Evolutionary conservation across 306 rosid genomes (phyloP), one percentile per base, ranked within the genome.

Genomic region (Sechiopsis laciniata): DNA sequence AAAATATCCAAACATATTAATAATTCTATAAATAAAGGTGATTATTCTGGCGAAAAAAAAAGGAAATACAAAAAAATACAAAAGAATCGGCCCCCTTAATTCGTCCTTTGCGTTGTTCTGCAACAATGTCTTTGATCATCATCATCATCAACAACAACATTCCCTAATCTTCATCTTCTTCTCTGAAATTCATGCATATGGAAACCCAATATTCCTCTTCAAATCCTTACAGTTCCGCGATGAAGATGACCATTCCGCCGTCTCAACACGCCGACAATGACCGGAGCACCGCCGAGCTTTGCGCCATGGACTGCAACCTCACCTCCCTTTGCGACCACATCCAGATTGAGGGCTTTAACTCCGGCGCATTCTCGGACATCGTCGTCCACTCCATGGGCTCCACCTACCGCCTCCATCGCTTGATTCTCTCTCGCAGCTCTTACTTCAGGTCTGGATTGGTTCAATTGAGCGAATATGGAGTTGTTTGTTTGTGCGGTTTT

Each of bases 401-500:
- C 74, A 80, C 97, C 80, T 94, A 86, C 86, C 91, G 45, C 76
- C 99, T 91, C 80, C 99, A 94, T 76, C 99, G 97, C 71, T 89
- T 94, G 56, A 85, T 94, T 74, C 91, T 94, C 73, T 91, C 99
- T 8, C 99, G 99, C 74, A 94, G 99, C 82, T 91, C 98, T 13
- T 94, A 94, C 85, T 94, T 94, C 88, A 84, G 98, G 98, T 92
- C 46, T 50, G 73, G 26, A 32, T 60, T 21, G 29, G 63, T 61
- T 63, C n/a, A 55, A 10, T 59, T 51, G 60, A 14, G 12, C n/a
- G 20, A 29, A 71, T 2, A 52, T 24, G 48, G 9, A 46, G 35
- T 17, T 37, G 16, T 48, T 53, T 55, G 46, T 24, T 26, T 32
- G 9, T 53, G 62, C 26, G 7, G n/a, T 37, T 71, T 52, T 8